These are phyloP conservation scores for Coprinopsis strossmayeri DNA, from an alignment of 768 basidiomycete species.

Conservation along the genomic window DNA sequence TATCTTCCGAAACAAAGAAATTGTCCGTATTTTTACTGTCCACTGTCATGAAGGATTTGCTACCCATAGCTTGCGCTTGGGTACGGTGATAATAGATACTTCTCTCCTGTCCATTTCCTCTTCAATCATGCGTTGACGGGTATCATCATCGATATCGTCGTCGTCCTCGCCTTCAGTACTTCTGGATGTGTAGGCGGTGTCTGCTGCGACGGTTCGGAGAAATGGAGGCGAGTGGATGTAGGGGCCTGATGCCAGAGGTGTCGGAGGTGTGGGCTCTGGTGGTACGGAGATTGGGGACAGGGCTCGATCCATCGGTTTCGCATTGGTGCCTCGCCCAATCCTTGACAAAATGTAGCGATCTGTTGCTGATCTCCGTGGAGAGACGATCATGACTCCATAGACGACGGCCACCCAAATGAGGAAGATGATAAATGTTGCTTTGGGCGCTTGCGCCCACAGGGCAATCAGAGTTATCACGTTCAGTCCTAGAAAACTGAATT, in stretches of 20 bases:
- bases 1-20: not conserved
- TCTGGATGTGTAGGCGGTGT: conserved; percentile 29
- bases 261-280: conserved; percentile 66
- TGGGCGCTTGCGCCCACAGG: conserved; percentile 51
- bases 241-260: too few relatives aligned
- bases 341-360: conserved; percentile 50
- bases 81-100: conserved; percentile 75
- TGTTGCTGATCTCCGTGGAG: conserved; percentile 56
- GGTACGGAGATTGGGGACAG: conserved; percentile 7
- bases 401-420: conserved; percentile 54
- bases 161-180: conserved; percentile 46
- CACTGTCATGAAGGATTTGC: conserved; percentile 50
- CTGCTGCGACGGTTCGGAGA: conserved; percentile 35
- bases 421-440: conserved; percentile 56
- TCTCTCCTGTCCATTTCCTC: conserved; percentile 78
- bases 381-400: conserved; percentile 44
- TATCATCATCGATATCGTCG: conserved; percentile 66
- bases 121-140: conserved; percentile 68
- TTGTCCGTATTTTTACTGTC: not conserved
- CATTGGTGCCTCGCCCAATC: conserved; percentile 32
- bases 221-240: too few relatives aligned
- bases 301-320: conserved; percentile 26
- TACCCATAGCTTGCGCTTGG: conserved; percentile 69
- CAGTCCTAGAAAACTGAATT: conserved; percentile 52
- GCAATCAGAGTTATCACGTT: conserved; percentile 50